phyloP scores from a whole-genome alignment of 139 green algal genomes.

The Tetradesmus lagerheimii region DNA sequence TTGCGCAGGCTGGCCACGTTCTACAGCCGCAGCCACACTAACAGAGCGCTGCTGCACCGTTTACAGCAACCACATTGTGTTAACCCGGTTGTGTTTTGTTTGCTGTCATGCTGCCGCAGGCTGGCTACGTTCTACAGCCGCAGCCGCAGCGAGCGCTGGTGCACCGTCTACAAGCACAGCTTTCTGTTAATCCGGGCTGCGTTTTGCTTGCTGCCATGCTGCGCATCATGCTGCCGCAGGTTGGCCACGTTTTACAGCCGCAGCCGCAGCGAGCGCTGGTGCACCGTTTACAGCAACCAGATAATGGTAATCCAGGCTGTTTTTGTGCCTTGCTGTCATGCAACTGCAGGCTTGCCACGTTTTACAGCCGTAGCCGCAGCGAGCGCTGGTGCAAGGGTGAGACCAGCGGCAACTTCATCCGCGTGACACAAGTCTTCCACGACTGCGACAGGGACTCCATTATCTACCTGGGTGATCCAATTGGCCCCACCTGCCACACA shows the following conservation, averaged over 20 bases:
- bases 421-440: slow-evolving; percentile 67
- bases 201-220: too few species aligned
- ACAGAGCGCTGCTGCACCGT: slow-evolving; percentile 99
- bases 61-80: too few species aligned
- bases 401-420: slow-evolving; percentile 95
- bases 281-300: too few species aligned
- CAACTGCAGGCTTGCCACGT: slow-evolving; percentile 88
- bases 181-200: too few species aligned
- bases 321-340: neutral
- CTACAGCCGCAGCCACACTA: slow-evolving; percentile 90
- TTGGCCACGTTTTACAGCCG: too few species aligned
- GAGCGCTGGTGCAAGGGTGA: slow-evolving; percentile 99
- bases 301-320: neutral
- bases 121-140: too few species aligned
- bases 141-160: too few species aligned
- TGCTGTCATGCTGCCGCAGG: too few species aligned
- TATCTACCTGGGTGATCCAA: slow-evolving; percentile 93
- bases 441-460: slow-evolving; percentile 97
- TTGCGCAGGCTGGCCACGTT: slow-evolving; percentile 92
- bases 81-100: too few species aligned
- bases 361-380: slow-evolving; percentile 93
- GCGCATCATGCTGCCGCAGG: too few species aligned
- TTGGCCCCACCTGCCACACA: slow-evolving; percentile 95
- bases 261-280: too few species aligned
- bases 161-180: too few species aligned